Base-by-base conservation (phyloP, 768 basidiomycete species). In the Hydnomerulius pinastri region DNA sequence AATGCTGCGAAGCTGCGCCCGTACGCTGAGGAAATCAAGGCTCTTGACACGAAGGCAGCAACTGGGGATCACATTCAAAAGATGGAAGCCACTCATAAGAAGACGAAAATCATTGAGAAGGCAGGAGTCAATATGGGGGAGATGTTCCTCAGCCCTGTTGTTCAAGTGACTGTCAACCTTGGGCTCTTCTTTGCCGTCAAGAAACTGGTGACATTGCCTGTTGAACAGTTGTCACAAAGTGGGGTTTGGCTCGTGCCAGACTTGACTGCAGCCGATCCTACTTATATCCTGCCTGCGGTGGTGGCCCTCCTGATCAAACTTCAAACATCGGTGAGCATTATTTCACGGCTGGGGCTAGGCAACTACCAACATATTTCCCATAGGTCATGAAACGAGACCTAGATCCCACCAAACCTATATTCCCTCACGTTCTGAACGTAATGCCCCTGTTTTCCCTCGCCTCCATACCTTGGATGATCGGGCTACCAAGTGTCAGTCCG, bases 101-200 rank as follows among this genome's bases (percentile, higher is more conserved):
- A 81, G 55, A 69, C 71, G 51, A 60, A 73, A 37, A 68, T 93
- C 28, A 83, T 88, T 63, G 66, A 75, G 50, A 77, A 84, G 46
- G 79, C 88, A 7, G 83, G 86, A 21, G 83, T 91, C 40, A 81
- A 77, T 57, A 77, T 88, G 49, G 54, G 71, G 12, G 73, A 76
- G 33, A 72, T 83, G 54, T 54, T 87, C n/a, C 43, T 82, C 13
- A 72, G 76, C 47, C 80, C 82, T 7, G 50, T 93, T 47, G 58
- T 86, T 1, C 93, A 96, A 67, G 64, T 92, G 18, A 83, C 90
- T 1, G 74, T 92, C 36, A 85, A 87, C 39, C 70, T 97, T 27
- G 84, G 86, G 12, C 71, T 91, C 72, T 98, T 98, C 78, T 86
- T 92, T 57, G 91, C 81, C 15, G 65, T 96, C 48, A 83, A 82